Percentiles rank a stretch among this genome's conserved stretches.
These are phyloP conservation scores for Penicillium flavigenum DNA, from an alignment of 495 filamentous ascomycete genomes.

Conservation along the genomic window DNA sequence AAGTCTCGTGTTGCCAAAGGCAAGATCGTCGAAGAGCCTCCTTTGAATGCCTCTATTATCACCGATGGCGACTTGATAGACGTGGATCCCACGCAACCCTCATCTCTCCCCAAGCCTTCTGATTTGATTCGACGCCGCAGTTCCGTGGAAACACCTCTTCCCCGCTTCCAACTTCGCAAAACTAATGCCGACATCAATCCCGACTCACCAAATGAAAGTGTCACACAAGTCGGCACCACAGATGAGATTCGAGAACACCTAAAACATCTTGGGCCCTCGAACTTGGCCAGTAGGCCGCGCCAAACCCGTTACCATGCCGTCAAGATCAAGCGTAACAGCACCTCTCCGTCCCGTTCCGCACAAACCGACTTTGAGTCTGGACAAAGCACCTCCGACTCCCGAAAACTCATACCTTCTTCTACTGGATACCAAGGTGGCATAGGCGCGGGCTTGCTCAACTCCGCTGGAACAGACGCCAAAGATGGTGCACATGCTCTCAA, in stretches of 20 bases:
- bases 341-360: slow-evolving; percentile 41
- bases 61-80: slow-evolving; percentile 41
- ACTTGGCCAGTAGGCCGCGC: slow-evolving; percentile 79
- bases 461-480: slow-evolving; percentile 56
- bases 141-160: slow-evolving; percentile 54
- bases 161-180: slow-evolving; percentile 44
- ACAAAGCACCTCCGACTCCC: slow-evolving; percentile 32
- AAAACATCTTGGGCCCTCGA: slow-evolving; percentile 89
- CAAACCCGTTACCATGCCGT: slow-evolving; percentile 82
- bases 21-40: slow-evolving; percentile 52
- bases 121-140: slow-evolving; percentile 33
- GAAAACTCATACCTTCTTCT: slow-evolving; percentile 19
- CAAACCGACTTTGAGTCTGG: slow-evolving; percentile 40
- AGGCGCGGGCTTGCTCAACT: slow-evolving; percentile 50
- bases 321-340: slow-evolving; percentile 77
- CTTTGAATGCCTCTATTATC: slow-evolving; percentile 28
- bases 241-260: slow-evolving; percentile 78
- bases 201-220: slow-evolving; percentile 29
- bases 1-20: slow-evolving; percentile 60
- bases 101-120: slow-evolving; percentile 13
- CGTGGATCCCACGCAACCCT: slow-evolving; percentile 24
- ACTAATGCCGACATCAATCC: slow-evolving; percentile 30
- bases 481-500: slow-evolving; percentile 69
- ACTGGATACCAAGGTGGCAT: slow-evolving; percentile 47
- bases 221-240: slow-evolving; percentile 42